phyloP scores from a whole-genome alignment of 2,329 filamentous ascomycete species.

The Penicillium sp. region DNA sequence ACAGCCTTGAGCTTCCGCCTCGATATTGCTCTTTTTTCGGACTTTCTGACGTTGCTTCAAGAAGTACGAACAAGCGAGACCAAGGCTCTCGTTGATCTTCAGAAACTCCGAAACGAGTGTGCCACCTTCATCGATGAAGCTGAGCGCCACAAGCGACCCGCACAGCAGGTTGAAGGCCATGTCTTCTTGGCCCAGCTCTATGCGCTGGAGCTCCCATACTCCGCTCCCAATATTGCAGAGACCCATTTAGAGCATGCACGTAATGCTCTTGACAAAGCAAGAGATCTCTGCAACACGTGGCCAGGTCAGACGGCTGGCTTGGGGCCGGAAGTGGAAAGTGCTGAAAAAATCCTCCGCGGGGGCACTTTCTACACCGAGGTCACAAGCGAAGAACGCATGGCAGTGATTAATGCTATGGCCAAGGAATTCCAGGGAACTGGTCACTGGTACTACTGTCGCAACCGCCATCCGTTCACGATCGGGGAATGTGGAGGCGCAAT shows the following conservation, averaged over 20 bases:
- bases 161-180: constrained; percentile 58
- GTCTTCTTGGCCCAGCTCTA: constrained; percentile 59
- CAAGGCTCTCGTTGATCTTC: constrained; percentile 36
- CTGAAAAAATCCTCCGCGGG: constrained; percentile 54
- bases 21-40: constrained; percentile 56
- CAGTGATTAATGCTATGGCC: constrained; percentile 60
- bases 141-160: constrained; percentile 18
- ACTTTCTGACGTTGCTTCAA: constrained; percentile 44
- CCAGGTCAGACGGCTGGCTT: constrained; percentile 45
- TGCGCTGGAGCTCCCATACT: constrained; percentile 47
- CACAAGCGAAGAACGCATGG: constrained; percentile 58
- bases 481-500: constrained; percentile 72
- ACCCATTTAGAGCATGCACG: constrained; percentile 15
- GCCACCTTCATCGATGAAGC: constrained; percentile 50
- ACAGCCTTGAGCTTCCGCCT: constrained; percentile 55
- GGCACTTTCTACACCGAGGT: constrained; percentile 58
- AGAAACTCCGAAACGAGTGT: constrained; percentile 49
- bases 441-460: constrained; percentile 52
- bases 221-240: not conserved
- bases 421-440: constrained; percentile 59
- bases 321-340: constrained; percentile 54
- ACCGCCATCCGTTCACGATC: constrained; percentile 61
- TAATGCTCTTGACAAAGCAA: constrained; percentile 32
- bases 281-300: constrained; percentile 35
- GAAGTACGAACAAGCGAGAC: constrained; percentile 9